Conservation (phyloP, 768 basidiomycete genomes). For the Xerocomellus chrysenteron region DNA sequence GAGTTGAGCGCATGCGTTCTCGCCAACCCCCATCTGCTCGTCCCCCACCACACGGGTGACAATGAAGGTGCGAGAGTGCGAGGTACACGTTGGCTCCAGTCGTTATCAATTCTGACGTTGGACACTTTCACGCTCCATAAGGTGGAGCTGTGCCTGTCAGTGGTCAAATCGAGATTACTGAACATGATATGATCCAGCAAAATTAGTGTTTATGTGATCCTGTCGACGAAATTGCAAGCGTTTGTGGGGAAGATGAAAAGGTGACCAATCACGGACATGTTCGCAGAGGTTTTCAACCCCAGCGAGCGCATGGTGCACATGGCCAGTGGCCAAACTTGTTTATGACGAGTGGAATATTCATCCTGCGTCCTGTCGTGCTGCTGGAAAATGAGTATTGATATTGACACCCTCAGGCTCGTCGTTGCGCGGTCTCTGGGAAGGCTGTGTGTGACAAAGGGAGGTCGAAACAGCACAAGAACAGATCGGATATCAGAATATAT, state of each 20-base stretch:
- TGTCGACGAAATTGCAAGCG: background rate
- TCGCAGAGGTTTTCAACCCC: background rate
- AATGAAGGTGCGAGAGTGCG: no score
- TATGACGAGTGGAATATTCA: background rate
- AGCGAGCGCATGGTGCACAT: background rate
- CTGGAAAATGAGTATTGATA: background rate
- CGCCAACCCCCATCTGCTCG: no score
- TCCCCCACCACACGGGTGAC: no score
- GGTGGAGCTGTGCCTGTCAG: background rate
- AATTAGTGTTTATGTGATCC: background rate
- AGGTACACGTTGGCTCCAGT: background rate
- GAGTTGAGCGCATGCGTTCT: no score
- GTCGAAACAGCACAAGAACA: slow-evolving; percentile 1
- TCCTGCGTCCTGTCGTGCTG: background rate
- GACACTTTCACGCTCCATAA: background rate
- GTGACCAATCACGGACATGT: background rate
- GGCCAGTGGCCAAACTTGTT: background rate
- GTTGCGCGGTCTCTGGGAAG: background rate
- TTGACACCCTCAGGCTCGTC: background rate
- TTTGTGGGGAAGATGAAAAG: background rate
- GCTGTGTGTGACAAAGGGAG: background rate
- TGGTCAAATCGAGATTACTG: background rate
- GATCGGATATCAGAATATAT: slow-evolving; percentile 29
- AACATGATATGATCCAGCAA: background rate
- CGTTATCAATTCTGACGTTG: background rate